Evolutionary conservation across 352 stramenopile species (phyloP), one percentile per base, ranked within the genome.

Genomic region (Nothophytophthora sp.): DNA sequence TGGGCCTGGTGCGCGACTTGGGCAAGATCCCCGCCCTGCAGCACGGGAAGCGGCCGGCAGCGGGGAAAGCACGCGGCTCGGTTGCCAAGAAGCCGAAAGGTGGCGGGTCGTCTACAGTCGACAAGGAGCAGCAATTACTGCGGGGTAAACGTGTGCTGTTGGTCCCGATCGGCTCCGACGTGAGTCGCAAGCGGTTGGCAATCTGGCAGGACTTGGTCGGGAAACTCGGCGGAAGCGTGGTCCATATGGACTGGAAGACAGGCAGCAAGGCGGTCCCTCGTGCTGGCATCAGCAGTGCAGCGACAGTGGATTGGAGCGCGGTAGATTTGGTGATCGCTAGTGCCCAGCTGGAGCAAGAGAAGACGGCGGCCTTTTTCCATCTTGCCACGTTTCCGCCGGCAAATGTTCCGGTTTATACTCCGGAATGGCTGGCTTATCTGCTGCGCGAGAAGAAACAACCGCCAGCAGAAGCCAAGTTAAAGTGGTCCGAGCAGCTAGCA

Each of bases 341-440:
- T 22, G 60, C 61, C 2, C 53, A 76, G 19, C 48, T 89, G 15
- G 81, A 78, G 15, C 37, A 16, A 8, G 38, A 68, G 3, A 78
- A 73, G 19, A 56, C 73, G 11, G 29, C 29, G 7, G 43, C 68
- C 10, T 67, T 70, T 36, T 70, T 75, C 30, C 34, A 58, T 12
- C n/a, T 60, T 19, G 42, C 30, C 7, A 48, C 34, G n/a, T 78
- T 85, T 20, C 75, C 72, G 12, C 58, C 71, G 3, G 13, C 19
- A 0, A 47, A 57, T 8, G 50, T 88, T 1, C 57, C 67, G 32
- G 50, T 78, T 3, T 79, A 68, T 43, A 87, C 73, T 2, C 77
- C 77, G 4, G 77, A 88, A 39, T 91, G 81, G 81, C 66, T 91
- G n/a, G 60, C 71, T 45, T 75, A 69, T 59, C 49, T 88, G 29